Base-by-base conservation (phyloP, 1,284 basidiomycete species). In the Cutaneotrichosporon cavernicola region DNA sequence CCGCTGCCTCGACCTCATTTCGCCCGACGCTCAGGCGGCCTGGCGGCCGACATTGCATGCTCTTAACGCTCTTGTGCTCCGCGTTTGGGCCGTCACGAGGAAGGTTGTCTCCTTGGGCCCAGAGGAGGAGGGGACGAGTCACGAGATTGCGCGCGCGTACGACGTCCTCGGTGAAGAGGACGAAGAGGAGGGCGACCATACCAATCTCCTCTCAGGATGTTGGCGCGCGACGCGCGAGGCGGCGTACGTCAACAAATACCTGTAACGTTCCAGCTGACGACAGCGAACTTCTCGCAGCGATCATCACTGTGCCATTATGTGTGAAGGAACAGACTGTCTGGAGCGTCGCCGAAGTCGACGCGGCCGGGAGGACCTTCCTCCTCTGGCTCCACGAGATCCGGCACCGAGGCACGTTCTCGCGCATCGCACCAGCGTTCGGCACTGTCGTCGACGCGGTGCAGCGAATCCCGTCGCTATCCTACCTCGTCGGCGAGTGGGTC, bases 221-320 rank as follows among this genome's bases (percentile, higher is more conserved):
- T 81, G 79, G 79, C 68, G 80, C 36, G 80, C 79, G 5, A 77
- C 75, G 16, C 76, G 73, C 51, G 75, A 77, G 57, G 77, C 79
- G 6, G 73, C 72, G 79, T 79, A 58, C 68, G 76, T 67, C 21
- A 16, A 16, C 50, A 21, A 13, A 7, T 30, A n/a, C 18, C 8
- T 31, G 21, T 34, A 40, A 30, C n/a, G 18, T 18, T 13, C 13
- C 8, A 21, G n/a, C 58, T 56, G n/a, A 61, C 58, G 9, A 8
- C 60, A 79, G 79, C 22, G 75, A 79, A 31, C 69, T 80, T 10
- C 65, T 80, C 10, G 68, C 77, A 0, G 68, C 70, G 2, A 65
- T 80, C 26, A 60, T 75, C 30, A 63, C 64, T 8, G 53, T 69
- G 4, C 73, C 75, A 0, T 57, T 77, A 2, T 26, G 26, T 31